Evolutionary conservation across 306 rosid genomes (phyloP), one percentile per base, ranked within the genome.

Genomic region (Trifolium fragiferum): DNA sequence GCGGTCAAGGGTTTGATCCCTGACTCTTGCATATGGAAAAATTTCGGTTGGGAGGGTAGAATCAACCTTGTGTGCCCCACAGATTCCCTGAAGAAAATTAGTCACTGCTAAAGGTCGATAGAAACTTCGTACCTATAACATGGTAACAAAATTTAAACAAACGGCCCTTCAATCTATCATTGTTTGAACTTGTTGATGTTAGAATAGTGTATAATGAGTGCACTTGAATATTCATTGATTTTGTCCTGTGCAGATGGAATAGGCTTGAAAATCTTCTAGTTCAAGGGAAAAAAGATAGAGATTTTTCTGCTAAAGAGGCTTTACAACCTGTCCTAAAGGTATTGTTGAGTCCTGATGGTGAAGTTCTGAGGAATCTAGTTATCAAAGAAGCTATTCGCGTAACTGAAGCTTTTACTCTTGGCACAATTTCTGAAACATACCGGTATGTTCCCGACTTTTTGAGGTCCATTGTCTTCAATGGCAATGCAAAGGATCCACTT

Each of bases 241-340:
- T 74, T 78, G 76, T 53, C 63, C 61, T 16, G 64, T 84, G 85
- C 94, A 93, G 97, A 79, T 93, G 97, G 98, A 85, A 75, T 78
- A 85, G 98, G 82, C 94, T 93, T 70, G 98, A 93, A 91, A 93
- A 82, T 75, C 87, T 93, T 46, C 85, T 93, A 72, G 85, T 68
- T 50, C 97, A 93, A 72, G 98, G 98, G 53, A 90, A 73, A 80
- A 90, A 86, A 76, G 98, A 93, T 77, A 84, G 89, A 60, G 98
- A 93, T 82, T 93, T 93, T 80, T 84, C 97, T 35, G 90, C 93
- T 43, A 90, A 87, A 38, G 98, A 93, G 67, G 97, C 91, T 50
- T 86, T 93, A 79, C 98, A 93, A 77, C 97, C 97, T 54, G 96
- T 87, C 41, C 68, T 93, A 79, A 91, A 93, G 85, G 86, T 93